Evolutionary conservation across 495 filamentous ascomycete species (phyloP), one percentile per base, ranked within the genome.

Genomic region (Aspergillus conjunctus): DNA sequence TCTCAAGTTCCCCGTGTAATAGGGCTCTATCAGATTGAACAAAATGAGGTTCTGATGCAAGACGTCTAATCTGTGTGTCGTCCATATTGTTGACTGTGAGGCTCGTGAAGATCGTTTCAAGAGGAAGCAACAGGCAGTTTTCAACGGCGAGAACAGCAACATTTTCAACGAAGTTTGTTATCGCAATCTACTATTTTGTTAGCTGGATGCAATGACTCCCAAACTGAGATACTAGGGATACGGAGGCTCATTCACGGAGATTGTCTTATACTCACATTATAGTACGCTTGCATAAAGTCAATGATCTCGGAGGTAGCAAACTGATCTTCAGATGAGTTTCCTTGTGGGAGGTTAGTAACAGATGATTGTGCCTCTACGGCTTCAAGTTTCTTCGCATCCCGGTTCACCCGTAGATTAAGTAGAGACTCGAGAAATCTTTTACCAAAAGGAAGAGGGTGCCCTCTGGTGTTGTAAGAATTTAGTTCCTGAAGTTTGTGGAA

Each of bases 141-240:
- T 89, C 86, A 33, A 87, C 81, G 4, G 80, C 86, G 41, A 86
- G 74, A 5, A 77, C 79, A 15, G 81, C 76, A 26, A 89, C 61
- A 45, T 88, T 83, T 39, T 90, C 85, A n/a, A 87, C 70, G 65
- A 90, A 87, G 0, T 76, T 79, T 60, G 82, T 77, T 54, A 87
- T 66, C 0, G 86, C 81, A 63, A 84, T 81, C 87, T 88, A 15
- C 32, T 58, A 18, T 20, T 9, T 44, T 7, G 31, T 48, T 17
- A 59, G 37, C 43, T 15, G 44, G 1, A 10, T 18, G 18, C 4
- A 31, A 14, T 30, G 26, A 26, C 26, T 26, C 26, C 26, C 26
- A 26, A 5, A 2, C 2, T 26, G 26, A 2, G 26, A 26, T 26
- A 26, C 5, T 11, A 6, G 12, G 9, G 21, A 21, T 46, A 18